Percentiles rank a stretch among this genome's conserved stretches.
These are phyloP conservation scores for Ophiostoma ulmi DNA, from an alignment of 2,329 filamentous ascomycete genomes.

Conservation along the genomic window DNA sequence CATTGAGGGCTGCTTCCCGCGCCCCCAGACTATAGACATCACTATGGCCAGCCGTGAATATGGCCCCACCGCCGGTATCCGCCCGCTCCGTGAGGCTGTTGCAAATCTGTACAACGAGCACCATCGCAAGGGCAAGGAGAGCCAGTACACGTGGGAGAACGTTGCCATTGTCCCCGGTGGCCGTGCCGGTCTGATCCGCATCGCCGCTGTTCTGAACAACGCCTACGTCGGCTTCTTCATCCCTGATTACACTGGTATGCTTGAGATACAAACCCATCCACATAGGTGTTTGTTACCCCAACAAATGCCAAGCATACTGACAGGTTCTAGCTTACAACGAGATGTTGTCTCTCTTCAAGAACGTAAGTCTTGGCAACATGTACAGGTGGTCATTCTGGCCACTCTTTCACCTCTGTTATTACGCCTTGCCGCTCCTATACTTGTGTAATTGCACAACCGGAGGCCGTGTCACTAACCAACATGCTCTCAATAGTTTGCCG, in stretches of 20 bases:
- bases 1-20: slow-evolving; percentile 80
- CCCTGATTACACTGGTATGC: slow-evolving; percentile 75
- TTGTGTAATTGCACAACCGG: slow-evolving; percentile 2
- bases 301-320: not conserved
- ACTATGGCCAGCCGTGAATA: slow-evolving; percentile 79
- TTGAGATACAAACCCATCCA: not conserved
- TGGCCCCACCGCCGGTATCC: slow-evolving; percentile 89
- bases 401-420: not conserved
- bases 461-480: not conserved
- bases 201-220: slow-evolving; percentile 89
- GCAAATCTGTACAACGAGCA: slow-evolving; percentile 90
- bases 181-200: slow-evolving; percentile 85
- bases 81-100: slow-evolving; percentile 80
- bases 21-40: slow-evolving; percentile 73
- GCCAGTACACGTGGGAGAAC: slow-evolving; percentile 95
- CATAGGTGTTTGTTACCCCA: not conserved
- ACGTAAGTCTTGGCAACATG: slow-evolving; percentile 46
- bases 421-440: not conserved
- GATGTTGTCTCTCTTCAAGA: slow-evolving; percentile 92
- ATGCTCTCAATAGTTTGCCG: slow-evolving; percentile 59
- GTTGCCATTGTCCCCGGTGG: slow-evolving; percentile 94
- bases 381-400: not conserved
- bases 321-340: slow-evolving; percentile 88
- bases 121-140: slow-evolving; percentile 79
- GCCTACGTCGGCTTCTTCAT: slow-evolving; percentile 92